These are phyloP conservation scores for Fusarium nanum DNA, from an alignment of 2,329 filamentous ascomycete genomes.

Conservation along the genomic window DNA sequence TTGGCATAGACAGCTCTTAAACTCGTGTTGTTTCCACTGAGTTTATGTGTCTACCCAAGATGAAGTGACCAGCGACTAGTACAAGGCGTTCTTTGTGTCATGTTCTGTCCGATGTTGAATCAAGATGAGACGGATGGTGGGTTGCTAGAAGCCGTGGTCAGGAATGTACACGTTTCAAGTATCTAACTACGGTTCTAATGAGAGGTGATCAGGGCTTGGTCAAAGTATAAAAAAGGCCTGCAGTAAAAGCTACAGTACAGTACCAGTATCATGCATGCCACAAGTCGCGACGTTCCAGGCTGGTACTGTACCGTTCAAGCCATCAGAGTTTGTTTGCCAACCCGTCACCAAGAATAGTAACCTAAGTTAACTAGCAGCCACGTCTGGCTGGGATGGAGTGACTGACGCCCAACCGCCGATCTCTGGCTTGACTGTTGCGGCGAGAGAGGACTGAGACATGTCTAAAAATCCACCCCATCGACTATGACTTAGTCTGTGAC, in stretches of 20 bases:
- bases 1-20: not conserved
- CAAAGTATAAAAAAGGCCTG: not conserved
- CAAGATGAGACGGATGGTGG: conserved; percentile 20
- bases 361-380: conserved; percentile 14
- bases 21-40: not conserved
- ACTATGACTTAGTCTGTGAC: conserved; percentile 17
- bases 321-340: conserved; percentile 5
- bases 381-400: conserved; percentile 9
- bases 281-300: conserved; percentile 16
- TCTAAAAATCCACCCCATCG: conserved; percentile 13
- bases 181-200: conserved; percentile 20
- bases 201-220: conserved; percentile 7
- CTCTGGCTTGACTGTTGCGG: conserved; percentile 29
- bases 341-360: conserved; percentile 33
- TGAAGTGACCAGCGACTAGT: not conserved
- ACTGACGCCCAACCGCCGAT: conserved; percentile 26
- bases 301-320: conserved; percentile 9
- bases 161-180: conserved; percentile 32
- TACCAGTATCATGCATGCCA: not conserved
- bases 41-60: not conserved
- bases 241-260: not conserved
- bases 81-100: not conserved
- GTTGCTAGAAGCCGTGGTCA: conserved; percentile 11
- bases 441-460: conserved; percentile 17
- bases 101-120: conserved; percentile 3